Evolutionary conservation across 371 early-diverging fungal species (phyloP).

Genomic region (Mortierella sp.): DNA sequence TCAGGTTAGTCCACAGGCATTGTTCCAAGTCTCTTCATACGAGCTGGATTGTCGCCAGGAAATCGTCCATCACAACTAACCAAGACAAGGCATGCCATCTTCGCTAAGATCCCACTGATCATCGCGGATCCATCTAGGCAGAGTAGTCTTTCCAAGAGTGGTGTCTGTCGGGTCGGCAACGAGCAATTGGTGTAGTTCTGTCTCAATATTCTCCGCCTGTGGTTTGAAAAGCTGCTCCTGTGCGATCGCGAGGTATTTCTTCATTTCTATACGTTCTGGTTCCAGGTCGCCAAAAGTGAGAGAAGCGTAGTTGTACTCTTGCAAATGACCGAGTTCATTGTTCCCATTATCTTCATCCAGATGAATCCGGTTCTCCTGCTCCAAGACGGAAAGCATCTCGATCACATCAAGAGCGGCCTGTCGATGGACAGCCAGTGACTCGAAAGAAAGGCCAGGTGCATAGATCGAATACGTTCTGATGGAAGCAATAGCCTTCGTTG

Average conservation of each 20-base stretch:
- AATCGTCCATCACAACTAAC: too few species aligned
- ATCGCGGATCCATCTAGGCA: slow-evolving; percentile 41
- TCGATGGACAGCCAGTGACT: slow-evolving; percentile 42
- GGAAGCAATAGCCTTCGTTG: slow-evolving; percentile 55
- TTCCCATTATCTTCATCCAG: slow-evolving; percentile 21
- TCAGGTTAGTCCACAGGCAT: neutral
- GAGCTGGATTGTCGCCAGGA: too few species aligned
- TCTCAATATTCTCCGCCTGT: slow-evolving; percentile 25
- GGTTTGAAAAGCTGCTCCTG: slow-evolving; percentile 52
- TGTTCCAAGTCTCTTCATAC: too few species aligned
- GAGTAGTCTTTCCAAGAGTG: neutral
- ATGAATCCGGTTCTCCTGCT: slow-evolving; percentile 39
- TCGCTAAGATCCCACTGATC: slow-evolving; percentile 17
- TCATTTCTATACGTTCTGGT: slow-evolving; percentile 42
- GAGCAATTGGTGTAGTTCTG: slow-evolving; percentile 24
- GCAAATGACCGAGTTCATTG: slow-evolving; percentile 7
- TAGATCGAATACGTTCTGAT: slow-evolving; percentile 55
- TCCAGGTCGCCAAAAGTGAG: slow-evolving; percentile 45
- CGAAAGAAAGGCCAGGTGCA: slow-evolving; percentile 36
- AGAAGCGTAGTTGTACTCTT: slow-evolving; percentile 50
- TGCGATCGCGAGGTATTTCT: slow-evolving; percentile 45
- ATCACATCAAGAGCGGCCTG: slow-evolving; percentile 49
- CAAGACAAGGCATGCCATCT: slow-evolving; percentile 14
- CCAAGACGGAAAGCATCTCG: slow-evolving; percentile 54
- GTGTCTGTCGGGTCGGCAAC: slow-evolving; percentile 3